Evolutionary conservation across 2,329 filamentous ascomycete genomes (phyloP).

Genomic region (Apiospora aurea): DNA sequence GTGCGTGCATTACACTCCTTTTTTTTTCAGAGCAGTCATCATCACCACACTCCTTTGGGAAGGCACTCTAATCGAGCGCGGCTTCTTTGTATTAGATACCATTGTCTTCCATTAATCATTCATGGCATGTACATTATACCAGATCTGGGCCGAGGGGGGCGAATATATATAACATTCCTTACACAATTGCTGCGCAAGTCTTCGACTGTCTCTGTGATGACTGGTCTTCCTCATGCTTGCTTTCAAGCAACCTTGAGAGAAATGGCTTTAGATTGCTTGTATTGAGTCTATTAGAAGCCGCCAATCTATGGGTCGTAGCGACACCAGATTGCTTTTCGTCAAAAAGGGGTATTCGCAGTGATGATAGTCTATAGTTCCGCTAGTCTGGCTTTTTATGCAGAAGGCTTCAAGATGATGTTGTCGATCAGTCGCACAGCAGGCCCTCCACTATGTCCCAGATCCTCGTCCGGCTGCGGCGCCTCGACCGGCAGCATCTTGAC

Average conservation of each 20-base stretch:
- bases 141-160: too few species aligned
- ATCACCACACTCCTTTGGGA: constrained; percentile 5
- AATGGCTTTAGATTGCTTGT: neutral
- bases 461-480: constrained; percentile 71
- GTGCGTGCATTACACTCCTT: constrained; percentile 19
- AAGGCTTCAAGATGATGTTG: constrained; percentile 77
- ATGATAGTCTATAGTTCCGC: neutral
- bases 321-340: neutral
- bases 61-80: neutral
- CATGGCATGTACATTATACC: constrained; percentile 16
- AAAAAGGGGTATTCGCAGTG: constrained; percentile 12
- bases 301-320: neutral
- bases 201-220: neutral
- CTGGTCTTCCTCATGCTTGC: neutral
- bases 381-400: neutral
- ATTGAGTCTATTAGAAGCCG: neutral
- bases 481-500: constrained; percentile 89
- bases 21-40: constrained; percentile 11
- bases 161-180: neutral
- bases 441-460: constrained; percentile 74
- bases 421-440: constrained; percentile 89
- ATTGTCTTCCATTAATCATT: constrained; percentile 17
- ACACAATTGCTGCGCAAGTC: neutral
- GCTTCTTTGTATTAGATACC: constrained; percentile 3
- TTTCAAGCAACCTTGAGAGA: neutral